These are phyloP conservation scores for Rhizopus delemar DNA, from an alignment of 371 early-diverging fungal species.

Conservation along the genomic window DNA sequence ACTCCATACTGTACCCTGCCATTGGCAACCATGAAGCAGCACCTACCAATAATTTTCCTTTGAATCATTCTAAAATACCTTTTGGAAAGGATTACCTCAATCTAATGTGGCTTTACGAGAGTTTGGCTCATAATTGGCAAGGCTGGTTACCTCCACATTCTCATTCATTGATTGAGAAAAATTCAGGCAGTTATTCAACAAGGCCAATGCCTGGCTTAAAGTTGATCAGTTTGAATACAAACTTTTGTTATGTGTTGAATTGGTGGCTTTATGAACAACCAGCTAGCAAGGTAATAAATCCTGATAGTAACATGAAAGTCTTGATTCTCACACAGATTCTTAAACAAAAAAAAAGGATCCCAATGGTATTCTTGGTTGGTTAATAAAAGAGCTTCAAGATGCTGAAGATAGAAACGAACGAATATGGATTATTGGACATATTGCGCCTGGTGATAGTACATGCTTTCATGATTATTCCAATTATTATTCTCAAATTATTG, in stretches of 20 bases:
- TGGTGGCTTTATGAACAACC: conserved; percentile 53
- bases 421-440: conserved; percentile 66
- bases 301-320: no score
- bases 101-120: conserved; percentile 51
- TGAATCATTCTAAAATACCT: conserved; percentile 36
- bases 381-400: conserved; percentile 54
- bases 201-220: conserved; percentile 50
- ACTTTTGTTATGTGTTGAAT: conserved; percentile 63
- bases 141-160: conserved; percentile 49
- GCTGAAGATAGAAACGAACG: conserved; percentile 55
- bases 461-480: conserved; percentile 62
- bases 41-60: conserved; percentile 52
- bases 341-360: conserved; percentile 47
- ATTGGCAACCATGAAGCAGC: conserved; percentile 62
- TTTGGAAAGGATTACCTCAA: conserved; percentile 33
- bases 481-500: conserved; percentile 60
- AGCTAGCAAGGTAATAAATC: conserved; percentile 19
- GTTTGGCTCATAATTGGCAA: conserved; percentile 51
- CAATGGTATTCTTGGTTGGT: conserved; percentile 53
- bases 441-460: conserved; percentile 51
- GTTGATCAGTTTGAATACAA: conserved; percentile 62
- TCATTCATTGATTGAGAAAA: conserved; percentile 31
- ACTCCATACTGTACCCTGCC: conserved; percentile 54
- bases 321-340: no score
- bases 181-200: conserved; percentile 53